Percentiles rank a stretch among this genome's conserved stretches.
Conservation (phyloP, 176 grass and related monocot genomes). For the Pontederia crassipes region DNA sequence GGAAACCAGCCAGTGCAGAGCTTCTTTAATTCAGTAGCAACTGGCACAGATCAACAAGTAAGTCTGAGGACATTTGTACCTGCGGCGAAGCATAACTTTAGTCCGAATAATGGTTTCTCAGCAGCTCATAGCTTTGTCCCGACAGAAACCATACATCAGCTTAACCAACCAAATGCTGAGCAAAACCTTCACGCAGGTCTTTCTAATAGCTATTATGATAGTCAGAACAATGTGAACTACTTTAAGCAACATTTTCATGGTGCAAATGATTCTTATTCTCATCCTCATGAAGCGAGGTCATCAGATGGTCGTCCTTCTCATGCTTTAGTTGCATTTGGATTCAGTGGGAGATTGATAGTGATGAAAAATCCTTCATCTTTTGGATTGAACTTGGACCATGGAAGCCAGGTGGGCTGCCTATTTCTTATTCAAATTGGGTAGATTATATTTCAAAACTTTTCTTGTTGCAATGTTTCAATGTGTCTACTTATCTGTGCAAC, state of each 20-base stretch:
- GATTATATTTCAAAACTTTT: too few species aligned
- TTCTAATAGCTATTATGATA: not conserved
- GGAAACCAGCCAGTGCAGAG: constrained; percentile 31
- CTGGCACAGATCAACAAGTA: not conserved
- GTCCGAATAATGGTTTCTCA: not conserved
- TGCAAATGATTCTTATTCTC: constrained; percentile 9
- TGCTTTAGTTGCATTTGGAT: constrained; percentile 23
- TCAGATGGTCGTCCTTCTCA: constrained; percentile 17
- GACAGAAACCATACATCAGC: not conserved
- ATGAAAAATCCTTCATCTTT: constrained; percentile 15
- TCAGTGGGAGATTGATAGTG: constrained; percentile 15
- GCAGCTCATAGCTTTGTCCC: not conserved
- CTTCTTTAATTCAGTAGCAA: not conserved
- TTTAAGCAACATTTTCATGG: constrained; percentile 2
- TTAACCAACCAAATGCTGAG: not conserved
- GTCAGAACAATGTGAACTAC: not conserved
- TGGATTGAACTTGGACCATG: constrained; percentile 5
- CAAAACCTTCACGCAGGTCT: not conserved
- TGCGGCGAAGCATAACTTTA: not conserved
- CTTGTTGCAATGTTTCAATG: not conserved
- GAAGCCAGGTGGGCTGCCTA: constrained; percentile 5
- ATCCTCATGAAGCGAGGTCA: constrained; percentile 7
- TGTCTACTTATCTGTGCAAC: not conserved
- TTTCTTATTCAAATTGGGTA: not conserved
- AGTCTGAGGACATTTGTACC: constrained; percentile 5